phyloP scores from a whole-genome alignment of 208 protist genomes.

The Acanthamoeba rhysodes region DNA sequence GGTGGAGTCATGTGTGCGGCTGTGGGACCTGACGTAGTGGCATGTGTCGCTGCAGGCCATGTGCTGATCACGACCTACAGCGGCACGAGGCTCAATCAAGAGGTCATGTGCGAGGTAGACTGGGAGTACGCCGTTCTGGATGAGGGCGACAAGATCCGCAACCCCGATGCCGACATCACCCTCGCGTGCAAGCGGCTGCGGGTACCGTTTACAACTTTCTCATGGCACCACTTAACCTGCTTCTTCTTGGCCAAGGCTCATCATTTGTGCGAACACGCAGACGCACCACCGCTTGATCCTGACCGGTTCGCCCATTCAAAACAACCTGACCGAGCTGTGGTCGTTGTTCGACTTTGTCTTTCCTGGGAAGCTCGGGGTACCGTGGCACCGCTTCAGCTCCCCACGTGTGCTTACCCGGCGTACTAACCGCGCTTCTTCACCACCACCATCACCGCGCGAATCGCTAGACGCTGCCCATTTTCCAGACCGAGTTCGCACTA shows the following conservation, averaged over 20 bases:
- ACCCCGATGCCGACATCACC: constrained; percentile 97
- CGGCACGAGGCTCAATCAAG: constrained; percentile 89
- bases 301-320: constrained; percentile 98
- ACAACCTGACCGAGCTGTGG: constrained; percentile 99
- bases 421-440: too few species aligned
- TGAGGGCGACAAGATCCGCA: constrained; percentile 98
- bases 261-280: constrained; percentile 65
- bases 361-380: constrained; percentile 95
- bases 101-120: constrained; percentile 72
- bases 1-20: neutral
- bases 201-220: neutral
- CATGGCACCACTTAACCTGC: neutral
- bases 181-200: constrained; percentile 95
- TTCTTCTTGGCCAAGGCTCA: neutral
- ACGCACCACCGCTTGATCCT: constrained; percentile 97
- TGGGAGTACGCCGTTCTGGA: constrained; percentile 98
- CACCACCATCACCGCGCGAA: too few species aligned
- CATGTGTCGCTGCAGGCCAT: neutral
- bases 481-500: constrained; percentile 90
- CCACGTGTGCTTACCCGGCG: neutral
- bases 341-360: constrained; percentile 99
- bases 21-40: neutral
- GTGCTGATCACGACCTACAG: constrained; percentile 97
- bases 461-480: constrained; percentile 88
- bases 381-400: neutral